A percentile compares a stretch with the other conserved stretches of the same genome.
Conservation (phyloP, 1,139 yeast species). For the Saccharomyces hybrid region DNA sequence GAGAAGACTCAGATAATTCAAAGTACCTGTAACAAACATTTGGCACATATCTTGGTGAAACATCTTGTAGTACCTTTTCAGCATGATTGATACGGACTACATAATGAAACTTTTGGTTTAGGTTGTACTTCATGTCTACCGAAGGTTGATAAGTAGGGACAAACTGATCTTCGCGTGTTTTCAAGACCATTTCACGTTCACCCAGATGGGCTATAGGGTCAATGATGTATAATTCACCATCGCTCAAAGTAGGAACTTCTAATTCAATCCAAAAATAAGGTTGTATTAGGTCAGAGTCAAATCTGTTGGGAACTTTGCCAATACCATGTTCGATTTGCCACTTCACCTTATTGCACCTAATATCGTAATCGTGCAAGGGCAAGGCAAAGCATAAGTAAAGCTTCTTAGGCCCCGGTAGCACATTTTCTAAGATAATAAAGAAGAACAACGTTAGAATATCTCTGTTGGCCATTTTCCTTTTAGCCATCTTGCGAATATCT, state of each 20-base stretch:
- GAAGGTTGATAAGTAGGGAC: constrained; percentile 10
- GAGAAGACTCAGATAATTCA: constrained; percentile 5
- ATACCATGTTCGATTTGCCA: constrained; percentile 5
- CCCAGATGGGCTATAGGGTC: constrained; percentile 22
- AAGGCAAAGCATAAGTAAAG: constrained; percentile 19
- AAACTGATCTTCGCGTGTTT: constrained; percentile 9
- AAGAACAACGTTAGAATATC: constrained; percentile 21
- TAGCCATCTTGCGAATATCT: constrained; percentile 17
- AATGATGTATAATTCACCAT: constrained; percentile 12
- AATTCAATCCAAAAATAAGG: constrained; percentile 26
- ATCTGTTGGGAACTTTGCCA: constrained; percentile 18
- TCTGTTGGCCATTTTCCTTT: constrained; percentile 18
- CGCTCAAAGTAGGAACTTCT: constrained; percentile 1
- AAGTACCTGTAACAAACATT: constrained; percentile 18
- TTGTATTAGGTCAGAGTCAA: constrained; percentile 21
- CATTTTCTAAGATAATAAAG: constrained; percentile 14
- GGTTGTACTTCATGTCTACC: constrained; percentile 5
- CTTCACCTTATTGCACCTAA: constrained; percentile 5
- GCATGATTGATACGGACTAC: constrained; percentile 13
- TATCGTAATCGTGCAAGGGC: constrained; percentile 17
- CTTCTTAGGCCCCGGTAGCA: constrained; percentile 7
- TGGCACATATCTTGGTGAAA: constrained; percentile 21
- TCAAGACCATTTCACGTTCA: constrained; percentile 14
- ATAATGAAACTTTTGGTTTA: constrained; percentile 15
- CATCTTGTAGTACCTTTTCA: constrained; percentile 11